Evolutionary conservation across 2,329 filamentous ascomycete species (phyloP).

Genomic region (Phaeomoniella chlamydospora): DNA sequence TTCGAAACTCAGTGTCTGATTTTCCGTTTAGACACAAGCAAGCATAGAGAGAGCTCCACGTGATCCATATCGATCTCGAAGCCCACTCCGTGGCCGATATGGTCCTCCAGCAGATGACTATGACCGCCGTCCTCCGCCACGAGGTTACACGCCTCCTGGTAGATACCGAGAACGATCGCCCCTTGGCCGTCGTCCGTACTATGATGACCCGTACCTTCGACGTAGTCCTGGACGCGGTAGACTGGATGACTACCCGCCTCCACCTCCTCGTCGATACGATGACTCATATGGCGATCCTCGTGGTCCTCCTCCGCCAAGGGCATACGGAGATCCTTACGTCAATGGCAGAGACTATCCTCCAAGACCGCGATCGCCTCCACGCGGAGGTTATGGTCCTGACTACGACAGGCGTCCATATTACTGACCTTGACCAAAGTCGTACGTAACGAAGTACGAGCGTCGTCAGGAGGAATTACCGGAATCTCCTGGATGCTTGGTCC

Average conservation of each 20-base stretch:
- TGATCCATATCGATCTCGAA: constrained; percentile 67
- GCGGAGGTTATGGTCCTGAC: constrained; percentile 21
- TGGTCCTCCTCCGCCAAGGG: constrained; percentile 34
- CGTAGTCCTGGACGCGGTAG: constrained; percentile 64
- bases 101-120: constrained; percentile 62
- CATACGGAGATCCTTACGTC: constrained; percentile 46
- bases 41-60: constrained; percentile 48
- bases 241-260: constrained; percentile 58
- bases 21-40: constrained; percentile 51
- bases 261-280: constrained; percentile 41
- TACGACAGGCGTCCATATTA: constrained; percentile 30
- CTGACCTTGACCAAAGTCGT: no score
- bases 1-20: constrained; percentile 7
- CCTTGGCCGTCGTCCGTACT: constrained; percentile 55
- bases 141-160: constrained; percentile 73
- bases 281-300: constrained; percentile 42
- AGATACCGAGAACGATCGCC: constrained; percentile 77
- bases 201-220: constrained; percentile 65
- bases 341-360: constrained; percentile 38
- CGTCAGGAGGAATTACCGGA: no score
- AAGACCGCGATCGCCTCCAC: constrained; percentile 19
- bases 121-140: constrained; percentile 62
- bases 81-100: constrained; percentile 54
- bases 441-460: no score
- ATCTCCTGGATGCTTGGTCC: no score